A percentile compares a stretch with the other conserved stretches of the same genome.
phyloP scores from a whole-genome alignment of 2,329 filamentous ascomycete genomes.

The Colletotrichum sublineola region DNA sequence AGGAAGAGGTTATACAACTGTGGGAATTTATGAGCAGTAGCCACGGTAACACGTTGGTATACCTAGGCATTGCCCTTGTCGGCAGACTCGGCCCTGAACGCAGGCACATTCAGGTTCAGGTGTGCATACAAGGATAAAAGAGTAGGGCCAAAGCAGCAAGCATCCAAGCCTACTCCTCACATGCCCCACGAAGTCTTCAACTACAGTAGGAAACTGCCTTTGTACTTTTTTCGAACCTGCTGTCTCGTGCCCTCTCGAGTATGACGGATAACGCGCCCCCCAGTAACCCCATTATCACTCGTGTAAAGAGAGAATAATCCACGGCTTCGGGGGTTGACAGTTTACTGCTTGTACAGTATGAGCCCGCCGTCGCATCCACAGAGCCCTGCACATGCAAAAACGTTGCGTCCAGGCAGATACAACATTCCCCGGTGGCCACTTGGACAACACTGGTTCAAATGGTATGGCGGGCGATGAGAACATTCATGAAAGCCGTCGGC shows the following conservation, averaged over 20 bases:
- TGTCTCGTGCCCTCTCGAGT: not conserved
- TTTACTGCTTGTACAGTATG: not conserved
- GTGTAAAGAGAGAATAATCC: not conserved
- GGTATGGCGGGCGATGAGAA: not conserved
- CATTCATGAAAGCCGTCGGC: not conserved
- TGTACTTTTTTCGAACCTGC: too few species aligned
- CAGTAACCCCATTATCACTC: not conserved
- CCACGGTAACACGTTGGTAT: not conserved
- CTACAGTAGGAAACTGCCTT: not conserved
- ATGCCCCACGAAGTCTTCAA: not conserved
- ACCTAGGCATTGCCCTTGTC: not conserved
- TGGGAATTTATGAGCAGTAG: not conserved
- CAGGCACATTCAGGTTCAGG: too few species aligned
- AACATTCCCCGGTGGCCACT: not conserved
- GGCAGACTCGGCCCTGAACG: not conserved
- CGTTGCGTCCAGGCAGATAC: not conserved
- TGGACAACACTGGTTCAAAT: not conserved
- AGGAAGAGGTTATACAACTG: not conserved
- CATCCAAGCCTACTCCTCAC: not conserved
- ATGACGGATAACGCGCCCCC: not conserved
- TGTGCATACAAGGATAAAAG: not conserved
- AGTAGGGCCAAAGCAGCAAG: not conserved
- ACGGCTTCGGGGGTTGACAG: not conserved
- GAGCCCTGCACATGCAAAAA: not conserved
- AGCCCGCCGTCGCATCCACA: not conserved